A percentile compares a stretch with the other conserved stretches of the same genome.
These are phyloP conservation scores for Verruconis gallopava DNA, from an alignment of 2,329 filamentous ascomycete species.

Conservation along the genomic window DNA sequence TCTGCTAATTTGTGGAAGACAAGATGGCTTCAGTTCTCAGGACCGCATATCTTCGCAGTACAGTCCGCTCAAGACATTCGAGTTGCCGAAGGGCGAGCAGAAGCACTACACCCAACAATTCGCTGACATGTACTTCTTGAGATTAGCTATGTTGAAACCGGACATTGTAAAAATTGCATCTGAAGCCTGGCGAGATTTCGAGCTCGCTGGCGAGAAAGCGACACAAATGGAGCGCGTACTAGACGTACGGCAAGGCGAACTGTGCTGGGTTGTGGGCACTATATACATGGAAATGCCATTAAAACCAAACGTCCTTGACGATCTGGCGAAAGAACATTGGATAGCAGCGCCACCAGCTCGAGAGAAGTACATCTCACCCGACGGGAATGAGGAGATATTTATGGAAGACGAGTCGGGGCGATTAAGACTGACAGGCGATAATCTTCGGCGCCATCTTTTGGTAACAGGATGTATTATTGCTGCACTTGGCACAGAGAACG, in stretches of 20 bases:
- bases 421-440: conserved; percentile 60
- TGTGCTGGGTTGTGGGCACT: conserved; percentile 91
- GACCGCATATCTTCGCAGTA: conserved; percentile 40
- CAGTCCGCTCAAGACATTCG: conserved; percentile 62
- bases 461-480: conserved; percentile 91
- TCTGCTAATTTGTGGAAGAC: neutral
- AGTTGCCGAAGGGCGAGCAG: conserved; percentile 48
- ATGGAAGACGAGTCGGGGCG: conserved; percentile 93
- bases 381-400: conserved; percentile 53
- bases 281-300: conserved; percentile 95
- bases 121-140: conserved; percentile 94
- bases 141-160: conserved; percentile 76
- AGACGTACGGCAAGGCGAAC: conserved; percentile 85
- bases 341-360: conserved; percentile 68
- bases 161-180: conserved; percentile 61
- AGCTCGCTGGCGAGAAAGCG: conserved; percentile 63
- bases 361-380: conserved; percentile 59
- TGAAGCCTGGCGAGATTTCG: conserved; percentile 64
- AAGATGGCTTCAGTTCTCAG: conserved; percentile 2
- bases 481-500: conserved; percentile 89
- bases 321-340: conserved; percentile 92
- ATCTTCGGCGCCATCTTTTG: conserved; percentile 55
- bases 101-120: conserved; percentile 86
- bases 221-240: conserved; percentile 74
- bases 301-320: conserved; percentile 92